Evolutionary conservation across 106 monocot genomes (phyloP).

Genomic region (Dendrobium huoshanense): DNA sequence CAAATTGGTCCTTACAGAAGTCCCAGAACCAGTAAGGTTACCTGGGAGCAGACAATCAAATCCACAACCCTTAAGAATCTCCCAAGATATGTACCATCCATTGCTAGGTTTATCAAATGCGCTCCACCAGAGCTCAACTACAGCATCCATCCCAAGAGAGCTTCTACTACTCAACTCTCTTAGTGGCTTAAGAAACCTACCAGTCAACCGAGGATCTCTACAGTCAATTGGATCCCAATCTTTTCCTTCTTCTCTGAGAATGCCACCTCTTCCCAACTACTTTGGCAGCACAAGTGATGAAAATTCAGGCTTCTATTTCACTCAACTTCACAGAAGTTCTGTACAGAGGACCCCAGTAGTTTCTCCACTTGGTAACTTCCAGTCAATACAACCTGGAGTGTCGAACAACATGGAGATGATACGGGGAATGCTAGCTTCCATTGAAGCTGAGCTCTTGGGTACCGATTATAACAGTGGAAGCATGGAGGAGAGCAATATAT

Average conservation of each 20-base stretch:
- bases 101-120: background rate
- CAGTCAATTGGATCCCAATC: background rate
- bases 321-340: background rate
- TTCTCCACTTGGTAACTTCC: background rate
- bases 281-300: background rate
- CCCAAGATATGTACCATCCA: background rate
- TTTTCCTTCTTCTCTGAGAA: background rate
- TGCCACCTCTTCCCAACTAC: background rate
- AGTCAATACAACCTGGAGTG: background rate
- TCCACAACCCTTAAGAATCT: background rate
- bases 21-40: background rate
- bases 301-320: background rate
- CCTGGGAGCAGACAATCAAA: background rate
- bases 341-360: background rate
- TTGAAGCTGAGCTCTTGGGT: background rate
- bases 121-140: background rate
- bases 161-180: too few species aligned
- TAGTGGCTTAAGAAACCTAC: too few species aligned
- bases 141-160: background rate
- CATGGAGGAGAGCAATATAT: too few species aligned
- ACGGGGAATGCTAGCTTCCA: background rate
- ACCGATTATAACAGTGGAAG: background rate
- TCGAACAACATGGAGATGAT: background rate
- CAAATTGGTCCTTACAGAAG: background rate
- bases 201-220: too few species aligned